Percentiles rank a stretch among this genome's conserved stretches.
phyloP scores from a whole-genome alignment of 208 protist species.

The Trypanosoma avium region DNA sequence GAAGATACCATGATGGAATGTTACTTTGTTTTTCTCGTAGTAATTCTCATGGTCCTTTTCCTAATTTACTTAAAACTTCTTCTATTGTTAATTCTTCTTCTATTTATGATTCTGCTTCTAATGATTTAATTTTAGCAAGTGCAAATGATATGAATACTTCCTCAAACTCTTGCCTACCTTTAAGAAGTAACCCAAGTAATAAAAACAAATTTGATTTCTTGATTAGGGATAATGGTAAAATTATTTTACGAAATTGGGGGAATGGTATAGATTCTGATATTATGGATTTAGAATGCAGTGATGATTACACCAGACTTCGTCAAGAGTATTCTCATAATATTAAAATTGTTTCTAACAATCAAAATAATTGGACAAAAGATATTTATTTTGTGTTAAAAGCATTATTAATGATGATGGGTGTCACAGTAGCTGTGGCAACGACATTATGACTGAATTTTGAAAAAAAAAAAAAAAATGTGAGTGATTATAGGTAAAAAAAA shows the following conservation, averaged over 20 bases:
- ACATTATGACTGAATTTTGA: too few relatives aligned
- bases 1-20: constrained; percentile 13
- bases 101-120: neutral
- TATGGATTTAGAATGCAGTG: constrained; percentile 37
- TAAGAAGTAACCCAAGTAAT: too few relatives aligned
- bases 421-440: too few relatives aligned
- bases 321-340: too few relatives aligned
- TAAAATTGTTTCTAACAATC: neutral
- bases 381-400: constrained; percentile 33
- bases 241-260: neutral
- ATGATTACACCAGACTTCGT: constrained; percentile 15
- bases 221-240: too few relatives aligned
- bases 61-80: too few relatives aligned
- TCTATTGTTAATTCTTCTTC: neutral
- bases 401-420: constrained; percentile 23
- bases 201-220: too few relatives aligned
- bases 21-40: constrained; percentile 19
- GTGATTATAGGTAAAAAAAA: too few relatives aligned
- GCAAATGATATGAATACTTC: too few relatives aligned
- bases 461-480: constrained; percentile 13
- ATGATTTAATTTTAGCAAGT: too few relatives aligned
- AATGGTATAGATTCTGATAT: constrained; percentile 27
- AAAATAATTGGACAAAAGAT: neutral
- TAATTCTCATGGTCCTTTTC: neutral
- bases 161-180: too few relatives aligned